phyloP scores from a whole-genome alignment of 2,329 filamentous ascomycete genomes.

The Pseudogymnoascus sp. region DNA sequence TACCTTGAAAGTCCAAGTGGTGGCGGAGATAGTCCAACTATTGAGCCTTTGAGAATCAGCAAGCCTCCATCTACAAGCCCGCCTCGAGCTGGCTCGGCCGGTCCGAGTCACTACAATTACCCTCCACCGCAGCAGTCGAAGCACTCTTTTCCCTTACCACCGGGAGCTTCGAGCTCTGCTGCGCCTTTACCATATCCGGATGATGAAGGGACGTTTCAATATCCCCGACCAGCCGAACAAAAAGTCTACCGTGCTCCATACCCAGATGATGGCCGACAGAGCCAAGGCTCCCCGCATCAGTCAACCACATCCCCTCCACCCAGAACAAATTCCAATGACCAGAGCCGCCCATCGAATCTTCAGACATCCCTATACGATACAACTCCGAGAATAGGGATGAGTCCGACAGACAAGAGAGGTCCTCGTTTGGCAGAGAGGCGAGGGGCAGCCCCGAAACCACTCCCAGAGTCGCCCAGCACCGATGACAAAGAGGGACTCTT shows the following conservation, averaged over 20 bases:
- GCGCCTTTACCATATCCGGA: slow-evolving; percentile 64
- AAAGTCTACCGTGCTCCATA: slow-evolving; percentile 28
- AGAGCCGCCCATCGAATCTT: slow-evolving; percentile 15
- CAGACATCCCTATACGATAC: slow-evolving; percentile 27
- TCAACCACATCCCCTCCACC: slow-evolving; percentile 4
- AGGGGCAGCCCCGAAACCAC: slow-evolving; percentile 70
- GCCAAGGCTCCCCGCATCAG: slow-evolving; percentile 11
- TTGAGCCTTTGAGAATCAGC: slow-evolving; percentile 77
- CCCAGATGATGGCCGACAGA: slow-evolving; percentile 24
- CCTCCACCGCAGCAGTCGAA: slow-evolving; percentile 40
- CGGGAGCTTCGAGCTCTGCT: slow-evolving; percentile 63
- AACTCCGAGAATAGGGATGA: slow-evolving; percentile 23
- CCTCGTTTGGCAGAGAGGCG: slow-evolving; percentile 71
- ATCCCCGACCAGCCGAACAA: slow-evolving; percentile 27
- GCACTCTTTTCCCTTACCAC: slow-evolving; percentile 54
- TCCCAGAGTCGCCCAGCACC: slow-evolving; percentile 74
- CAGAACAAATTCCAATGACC: slow-evolving; percentile 14
- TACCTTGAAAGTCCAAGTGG: slow-evolving; percentile 52
- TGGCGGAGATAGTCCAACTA: slow-evolving; percentile 60
- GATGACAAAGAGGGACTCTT: slow-evolving; percentile 77
- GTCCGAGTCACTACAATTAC: slow-evolving; percentile 38
- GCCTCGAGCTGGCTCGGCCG: slow-evolving; percentile 23
- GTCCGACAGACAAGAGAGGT: slow-evolving; percentile 46
- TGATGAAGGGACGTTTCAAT: slow-evolving; percentile 46
- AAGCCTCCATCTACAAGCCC: slow-evolving; percentile 64